Base-by-base conservation (phyloP, 192 early-diverging fungal species). In the Coemansia sp. region DNA sequence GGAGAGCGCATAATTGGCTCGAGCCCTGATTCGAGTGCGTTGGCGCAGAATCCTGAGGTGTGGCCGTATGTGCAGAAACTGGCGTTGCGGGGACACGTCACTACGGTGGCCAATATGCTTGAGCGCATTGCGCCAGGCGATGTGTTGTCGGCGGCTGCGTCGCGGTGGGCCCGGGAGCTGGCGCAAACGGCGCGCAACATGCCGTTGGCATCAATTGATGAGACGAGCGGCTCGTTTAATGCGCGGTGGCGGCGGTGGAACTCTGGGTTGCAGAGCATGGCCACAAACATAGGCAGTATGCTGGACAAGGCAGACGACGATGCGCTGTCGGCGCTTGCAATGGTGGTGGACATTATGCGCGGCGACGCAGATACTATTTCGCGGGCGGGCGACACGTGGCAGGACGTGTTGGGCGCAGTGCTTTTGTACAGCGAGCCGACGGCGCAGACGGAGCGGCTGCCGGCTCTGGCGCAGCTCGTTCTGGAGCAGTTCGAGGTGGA, bases 351-450 rank as follows among this genome's bases (percentile, higher is more conserved):
- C 19, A 53, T 76, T 2, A 42, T 82, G 52, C 53, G 70, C 4
- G 84, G 86, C 12, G 59, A 85, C 17, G 64, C 59, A 0, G 72
- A 83, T 17, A 37, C 64, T 0, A 83, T 85, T 0, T 54, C 81
- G 3, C 65, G 59, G 17, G 52, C 67, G 15, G 74, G 72, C 42
- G 66, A 78, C 8, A 60, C 66, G 21, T 84, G 86, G 83, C 76
- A 82, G 51, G 85, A 87, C 25, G 64, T 82, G 2, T 53, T 87
- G 26, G 80, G 82, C 0, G 84, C 83, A 15, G 67, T 74, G 4
- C 63, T 85, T 3, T 61, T 85, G 52, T 87, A 85, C 44, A 76
- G 75, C 20, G 78, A 84, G 25, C 84, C 86, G 14, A 70, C 80
- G 53, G 61, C 68, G 38, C 54, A 74, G 64, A 57, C 59, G 51